These are phyloP conservation scores for Raffaelea albimanens DNA, from an alignment of 2,329 filamentous ascomycete species.

Conservation along the genomic window DNA sequence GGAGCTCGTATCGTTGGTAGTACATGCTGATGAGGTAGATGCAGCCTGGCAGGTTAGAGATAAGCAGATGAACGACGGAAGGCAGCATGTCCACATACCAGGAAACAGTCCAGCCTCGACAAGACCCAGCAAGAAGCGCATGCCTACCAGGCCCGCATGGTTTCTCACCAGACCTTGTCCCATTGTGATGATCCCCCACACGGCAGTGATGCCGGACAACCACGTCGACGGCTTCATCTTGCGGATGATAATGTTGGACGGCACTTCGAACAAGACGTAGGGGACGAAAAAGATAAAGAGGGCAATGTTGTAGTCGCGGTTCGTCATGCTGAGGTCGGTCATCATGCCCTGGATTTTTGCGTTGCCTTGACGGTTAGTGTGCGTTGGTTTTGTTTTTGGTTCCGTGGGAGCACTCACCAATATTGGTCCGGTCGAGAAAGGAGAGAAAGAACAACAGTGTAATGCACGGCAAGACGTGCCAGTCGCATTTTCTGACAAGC, in stretches of 20 bases:
- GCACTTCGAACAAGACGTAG: slow-evolving; percentile 54
- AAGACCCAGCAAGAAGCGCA: slow-evolving; percentile 26
- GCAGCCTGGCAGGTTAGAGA: no score
- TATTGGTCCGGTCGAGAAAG: slow-evolving; percentile 9
- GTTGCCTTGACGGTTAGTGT: neutral
- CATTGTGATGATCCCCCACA: neutral
- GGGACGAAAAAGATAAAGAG: slow-evolving; percentile 53
- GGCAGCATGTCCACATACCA: slow-evolving; percentile 17
- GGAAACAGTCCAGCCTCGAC: slow-evolving; percentile 28
- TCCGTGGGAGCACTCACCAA: slow-evolving; percentile 6
- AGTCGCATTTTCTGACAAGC: neutral
- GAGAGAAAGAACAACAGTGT: slow-evolving; percentile 1
- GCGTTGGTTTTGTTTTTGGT: no score
- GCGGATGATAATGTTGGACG: slow-evolving; percentile 36
- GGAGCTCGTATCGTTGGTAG: slow-evolving; percentile 38
- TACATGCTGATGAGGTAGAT: slow-evolving; percentile 38
- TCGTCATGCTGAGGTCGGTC: slow-evolving; percentile 20
- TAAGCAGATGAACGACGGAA: no score
- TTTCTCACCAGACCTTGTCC: neutral
- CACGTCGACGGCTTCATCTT: neutral
- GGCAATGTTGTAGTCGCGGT: slow-evolving; percentile 48
- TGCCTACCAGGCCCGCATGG: neutral
- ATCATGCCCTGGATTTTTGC: slow-evolving; percentile 6
- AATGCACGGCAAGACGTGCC: neutral
- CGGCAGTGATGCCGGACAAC: neutral